Evolutionary conservation across 352 stramenopile genomes (phyloP).

Genomic region (Phytophthora rubi): DNA sequence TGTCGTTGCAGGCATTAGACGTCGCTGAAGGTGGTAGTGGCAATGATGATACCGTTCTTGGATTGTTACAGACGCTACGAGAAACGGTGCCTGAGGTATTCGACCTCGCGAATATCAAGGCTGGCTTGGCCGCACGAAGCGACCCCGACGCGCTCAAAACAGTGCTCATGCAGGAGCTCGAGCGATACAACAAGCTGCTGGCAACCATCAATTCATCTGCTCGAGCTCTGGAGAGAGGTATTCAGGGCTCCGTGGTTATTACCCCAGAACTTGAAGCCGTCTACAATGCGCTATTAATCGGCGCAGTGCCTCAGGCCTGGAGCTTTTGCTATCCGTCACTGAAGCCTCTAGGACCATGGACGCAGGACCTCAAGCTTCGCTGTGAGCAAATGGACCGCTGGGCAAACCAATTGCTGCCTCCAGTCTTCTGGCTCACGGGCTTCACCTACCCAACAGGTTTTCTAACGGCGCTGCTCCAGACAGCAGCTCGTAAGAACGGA

Average conservation of each 20-base stretch:
- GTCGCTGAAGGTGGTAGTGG: conserved; percentile 83
- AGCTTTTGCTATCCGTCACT: conserved; percentile 95
- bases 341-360: conserved; percentile 94
- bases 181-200: conserved; percentile 94
- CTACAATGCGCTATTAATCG: conserved; percentile 91
- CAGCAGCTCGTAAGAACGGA: conserved; percentile 93
- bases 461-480: conserved; percentile 96
- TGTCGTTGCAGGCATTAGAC: conserved; percentile 89
- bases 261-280: conserved; percentile 94
- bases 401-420: conserved; percentile 83
- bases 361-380: conserved; percentile 90
- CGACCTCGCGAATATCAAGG: conserved; percentile 83
- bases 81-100: conserved; percentile 93
- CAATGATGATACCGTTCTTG: conserved; percentile 91
- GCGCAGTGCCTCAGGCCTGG: conserved; percentile 91
- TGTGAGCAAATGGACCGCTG: conserved; percentile 93
- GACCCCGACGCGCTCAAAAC: conserved; percentile 95
- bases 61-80: conserved; percentile 79
- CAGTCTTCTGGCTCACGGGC: conserved; percentile 94
- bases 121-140: conserved; percentile 61
- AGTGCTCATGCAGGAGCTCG: conserved; percentile 94
- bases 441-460: conserved; percentile 98
- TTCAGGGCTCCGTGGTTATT: conserved; percentile 95
- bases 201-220: conserved; percentile 81
- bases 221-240: conserved; percentile 88